Base-by-base conservation (phyloP, 331 rosid genomes). In the Quercus tomentella region DNA sequence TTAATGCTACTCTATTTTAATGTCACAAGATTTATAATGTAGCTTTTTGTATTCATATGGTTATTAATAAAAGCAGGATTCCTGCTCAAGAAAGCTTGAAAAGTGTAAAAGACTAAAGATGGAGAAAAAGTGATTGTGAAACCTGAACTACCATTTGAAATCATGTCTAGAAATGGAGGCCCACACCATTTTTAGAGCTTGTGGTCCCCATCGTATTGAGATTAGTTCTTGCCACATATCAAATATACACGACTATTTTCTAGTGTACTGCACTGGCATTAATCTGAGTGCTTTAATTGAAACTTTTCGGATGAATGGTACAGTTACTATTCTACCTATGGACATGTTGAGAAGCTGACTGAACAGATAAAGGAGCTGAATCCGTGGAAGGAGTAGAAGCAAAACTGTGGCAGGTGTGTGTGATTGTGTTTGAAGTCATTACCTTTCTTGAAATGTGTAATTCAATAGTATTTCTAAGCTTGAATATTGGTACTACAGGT, bases 301-400 rank as follows among this genome's bases (percentile, higher is more conserved):
- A 79, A 63, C 69, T 49, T 62, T 2, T 35, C 18, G 70, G 68
- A 12, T 70, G 70, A 77, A 28, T 80, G 81, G 77, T 86, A 31
- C 87, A 92, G 97, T 26, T 92, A 91, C 84, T 91, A 94, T 88
- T 92, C 98, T 25, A 88, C 66, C 56, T 90, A 94, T 61, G 98
- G 98, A 79, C 98, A 92, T 82, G 97, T 94, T 49, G 94, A 70
- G 84, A 94, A 83, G 30, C 95, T 92, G 67, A 97, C 97, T 4
- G 84, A 88, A 77, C 96, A 92, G 88, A 88, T 94, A 18, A 63
- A 67, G 97, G 97, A 30, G 97, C 84, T 81, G 87, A 84, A 57
- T 92, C 98, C 2, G 95, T 94, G 56, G 98, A 92, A 85, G 98
- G 96, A 66, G 94, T 92, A 25, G 97, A 94, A 77, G 96, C 74